Conservation (phyloP, 1,284 basidiomycete species). For the Macrocybe sp. region DNA sequence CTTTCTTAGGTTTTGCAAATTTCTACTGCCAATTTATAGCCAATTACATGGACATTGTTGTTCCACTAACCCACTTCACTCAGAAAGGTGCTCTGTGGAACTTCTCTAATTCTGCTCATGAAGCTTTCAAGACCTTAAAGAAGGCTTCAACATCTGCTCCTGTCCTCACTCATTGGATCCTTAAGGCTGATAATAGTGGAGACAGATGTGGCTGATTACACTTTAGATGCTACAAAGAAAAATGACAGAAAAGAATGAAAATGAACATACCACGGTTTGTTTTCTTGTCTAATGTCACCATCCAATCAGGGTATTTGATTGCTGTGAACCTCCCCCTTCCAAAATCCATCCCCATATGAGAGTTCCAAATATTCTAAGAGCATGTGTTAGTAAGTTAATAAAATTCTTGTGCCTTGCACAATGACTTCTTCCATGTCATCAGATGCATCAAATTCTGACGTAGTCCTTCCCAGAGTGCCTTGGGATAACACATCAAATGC, state of each 20-base stretch:
- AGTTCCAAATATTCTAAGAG: too few relatives aligned
- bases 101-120: slow-evolving; percentile 12
- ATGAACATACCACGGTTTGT: background rate
- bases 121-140: slow-evolving; percentile 27
- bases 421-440: too few relatives aligned
- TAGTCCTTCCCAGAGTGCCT: too few relatives aligned
- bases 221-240: slow-evolving; percentile 15
- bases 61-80: slow-evolving; percentile 26
- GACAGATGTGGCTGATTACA: slow-evolving; percentile 28
- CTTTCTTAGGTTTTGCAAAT: slow-evolving; percentile 21
- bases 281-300: too few relatives aligned
- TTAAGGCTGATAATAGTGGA: slow-evolving; percentile 23
- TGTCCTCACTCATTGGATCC: slow-evolving; percentile 31
- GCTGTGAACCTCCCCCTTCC: too few relatives aligned
- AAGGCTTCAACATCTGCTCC: slow-evolving; percentile 26
- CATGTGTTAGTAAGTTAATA: too few relatives aligned
- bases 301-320: too few relatives aligned
- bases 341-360: too few relatives aligned
- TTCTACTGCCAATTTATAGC: slow-evolving; percentile 31
- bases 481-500: too few relatives aligned
- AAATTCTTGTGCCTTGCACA: too few relatives aligned
- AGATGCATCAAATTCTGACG: too few relatives aligned
- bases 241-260: background rate
- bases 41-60: slow-evolving; percentile 27
- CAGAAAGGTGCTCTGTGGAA: slow-evolving; percentile 19